Percentiles rank a stretch among this genome's conserved stretches.
Evolutionary conservation across 345 rosid genomes (phyloP).

Genomic region (Luvunga scandens): DNA sequence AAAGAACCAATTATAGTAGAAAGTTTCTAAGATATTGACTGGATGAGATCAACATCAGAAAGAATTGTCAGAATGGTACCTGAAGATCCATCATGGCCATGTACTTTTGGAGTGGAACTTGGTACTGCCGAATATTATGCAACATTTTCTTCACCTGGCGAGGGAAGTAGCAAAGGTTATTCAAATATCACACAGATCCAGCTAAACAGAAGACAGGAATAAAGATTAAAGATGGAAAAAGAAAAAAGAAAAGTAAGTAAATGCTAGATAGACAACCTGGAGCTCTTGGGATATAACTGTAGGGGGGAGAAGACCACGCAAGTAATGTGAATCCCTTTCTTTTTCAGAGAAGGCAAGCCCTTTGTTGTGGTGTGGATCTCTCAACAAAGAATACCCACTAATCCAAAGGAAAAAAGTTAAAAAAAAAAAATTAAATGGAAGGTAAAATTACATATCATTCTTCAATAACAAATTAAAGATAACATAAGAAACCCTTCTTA

Average conservation of each 20-base stretch:
- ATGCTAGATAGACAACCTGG: conserved; percentile 47
- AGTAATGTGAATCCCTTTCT: conserved; percentile 89
- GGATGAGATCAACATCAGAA: background rate
- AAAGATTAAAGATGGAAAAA: background rate
- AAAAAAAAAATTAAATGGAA: background rate
- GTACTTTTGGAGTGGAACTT: conserved; percentile 88
- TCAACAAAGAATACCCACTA: conserved; percentile 90
- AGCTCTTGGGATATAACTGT: conserved; percentile 80
- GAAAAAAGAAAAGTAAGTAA: conserved; percentile 1
- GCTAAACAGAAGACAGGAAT: background rate
- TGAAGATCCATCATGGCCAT: conserved; percentile 99
- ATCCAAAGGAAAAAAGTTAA: background rate
- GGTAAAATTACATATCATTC: background rate
- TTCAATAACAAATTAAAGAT: background rate
- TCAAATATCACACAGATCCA: background rate
- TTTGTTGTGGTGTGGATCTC: conserved; percentile 96
- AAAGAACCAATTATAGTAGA: background rate
- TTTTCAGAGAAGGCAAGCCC: conserved; percentile 84
- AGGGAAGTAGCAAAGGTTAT: background rate
- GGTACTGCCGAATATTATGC: conserved; percentile 81
- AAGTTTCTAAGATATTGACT: background rate
- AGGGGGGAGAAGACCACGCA: conserved; percentile 95
- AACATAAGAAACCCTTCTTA: background rate
- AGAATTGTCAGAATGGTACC: conserved; percentile 32
- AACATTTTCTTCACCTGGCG: conserved; percentile 82